Evolutionary conservation across 2,329 filamentous ascomycete genomes (phyloP), one percentile per base, ranked within the genome.

Genomic region (Colletotrichum neosansevieriae): DNA sequence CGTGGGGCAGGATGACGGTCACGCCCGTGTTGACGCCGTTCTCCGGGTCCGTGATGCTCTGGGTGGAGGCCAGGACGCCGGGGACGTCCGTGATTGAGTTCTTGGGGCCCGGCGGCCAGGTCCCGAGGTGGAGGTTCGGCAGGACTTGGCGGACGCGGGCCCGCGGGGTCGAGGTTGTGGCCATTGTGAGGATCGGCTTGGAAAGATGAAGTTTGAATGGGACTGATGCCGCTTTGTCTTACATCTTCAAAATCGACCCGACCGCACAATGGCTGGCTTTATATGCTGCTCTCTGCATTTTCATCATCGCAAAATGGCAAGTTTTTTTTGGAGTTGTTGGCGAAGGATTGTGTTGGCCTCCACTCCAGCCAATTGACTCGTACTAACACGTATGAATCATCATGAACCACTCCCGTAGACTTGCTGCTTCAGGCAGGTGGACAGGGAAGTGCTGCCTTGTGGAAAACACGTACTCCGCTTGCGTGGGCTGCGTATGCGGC

Each of bases 51-150:
- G 29, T 29, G 44, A 85, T 79, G 7, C 83, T 82, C 64, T 83
- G 78, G 0, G 82, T 84, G 66, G 83, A 77, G 4, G 82, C 82
- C 3, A 81, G 78, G 9, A 86, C 83, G 0, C 83, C 83, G 4
- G 82, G 77, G 13, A 86, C 82, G 69, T 86, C 84, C 21, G 84
- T 86, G 32, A 86, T 77, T 63, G 82, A 84, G 74, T 86, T 86
- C 21, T 83, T 80, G 5, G 77, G 76, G 0, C 84, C 84, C 0
- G 82, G 74, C 2, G 75, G 73, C 78, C 79, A 84, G 65, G 75
- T 76, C 17, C 84, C 84, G 1, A 86, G 73, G 58, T 79, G 73
- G 24, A 86, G 72, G 32, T 77, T 69, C 3, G 84, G 84, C 6
- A 86, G 73, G 19, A 85, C 74, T 21, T 83, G 77, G 6, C 84